Conservation (phyloP, 257 asterid species). For the Striga asiatica region DNA sequence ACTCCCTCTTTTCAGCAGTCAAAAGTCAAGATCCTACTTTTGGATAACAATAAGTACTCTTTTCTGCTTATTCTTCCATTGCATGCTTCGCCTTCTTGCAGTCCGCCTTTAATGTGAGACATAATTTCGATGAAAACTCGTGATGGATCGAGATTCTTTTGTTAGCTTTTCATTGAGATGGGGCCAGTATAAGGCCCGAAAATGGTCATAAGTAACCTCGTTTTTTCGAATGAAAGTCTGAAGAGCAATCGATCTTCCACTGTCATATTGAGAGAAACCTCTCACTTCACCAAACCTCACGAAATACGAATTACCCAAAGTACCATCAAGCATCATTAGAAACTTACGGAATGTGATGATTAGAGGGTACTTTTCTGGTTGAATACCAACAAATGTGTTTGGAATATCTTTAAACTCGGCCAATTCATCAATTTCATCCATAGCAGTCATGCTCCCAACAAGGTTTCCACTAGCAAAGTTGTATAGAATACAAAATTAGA, state of each 20-base stretch:
- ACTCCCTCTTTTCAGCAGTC: slow-evolving; percentile 22
- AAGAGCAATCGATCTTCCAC: slow-evolving; percentile 23
- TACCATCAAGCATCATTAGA: slow-evolving; percentile 65
- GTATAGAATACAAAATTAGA: neutral
- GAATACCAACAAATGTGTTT: slow-evolving; percentile 35
- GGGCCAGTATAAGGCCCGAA: slow-evolving; percentile 44
- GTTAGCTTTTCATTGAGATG: slow-evolving; percentile 33
- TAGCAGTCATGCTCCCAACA: slow-evolving; percentile 15
- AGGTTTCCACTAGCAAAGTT: slow-evolving; percentile 32
- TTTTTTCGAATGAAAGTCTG: slow-evolving; percentile 38
- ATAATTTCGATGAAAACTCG: slow-evolving; percentile 49
- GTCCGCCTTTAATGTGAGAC: slow-evolving; percentile 59
- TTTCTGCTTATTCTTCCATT: slow-evolving; percentile 28
- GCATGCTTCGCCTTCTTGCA: slow-evolving; percentile 20
- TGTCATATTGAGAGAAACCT: neutral
- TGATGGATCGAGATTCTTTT: slow-evolving; percentile 40
- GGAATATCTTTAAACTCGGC: slow-evolving; percentile 43
- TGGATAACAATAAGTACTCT: slow-evolving; percentile 32
- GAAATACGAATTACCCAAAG: slow-evolving; percentile 40
- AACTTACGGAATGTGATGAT: slow-evolving; percentile 57
- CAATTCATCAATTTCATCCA: slow-evolving; percentile 39
- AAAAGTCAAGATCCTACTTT: slow-evolving; percentile 32
- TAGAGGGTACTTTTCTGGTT: slow-evolving; percentile 40
- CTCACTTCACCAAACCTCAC: slow-evolving; percentile 29
- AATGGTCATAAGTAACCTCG: slow-evolving; percentile 53